These are phyloP conservation scores for Saccharomycopsis fodiens DNA, from an alignment of 805 yeast genomes.

Conservation along the genomic window DNA sequence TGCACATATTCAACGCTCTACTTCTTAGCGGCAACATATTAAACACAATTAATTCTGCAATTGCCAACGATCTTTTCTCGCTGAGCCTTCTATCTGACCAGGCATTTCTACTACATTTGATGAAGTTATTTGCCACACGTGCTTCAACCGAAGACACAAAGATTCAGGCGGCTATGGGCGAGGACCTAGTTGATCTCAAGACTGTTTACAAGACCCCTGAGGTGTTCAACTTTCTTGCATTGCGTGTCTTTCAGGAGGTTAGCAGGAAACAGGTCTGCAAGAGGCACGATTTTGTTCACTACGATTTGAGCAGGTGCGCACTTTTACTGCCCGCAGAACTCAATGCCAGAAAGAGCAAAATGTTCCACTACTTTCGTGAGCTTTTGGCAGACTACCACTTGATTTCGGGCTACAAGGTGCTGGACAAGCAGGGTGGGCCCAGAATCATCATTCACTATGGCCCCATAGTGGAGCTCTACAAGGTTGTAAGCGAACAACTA, in stretches of 20 bases:
- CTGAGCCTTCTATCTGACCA: too few relatives aligned
- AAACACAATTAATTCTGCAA: too few relatives aligned
- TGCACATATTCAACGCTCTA: too few relatives aligned
- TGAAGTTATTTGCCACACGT: background rate
- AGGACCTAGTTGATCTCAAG: background rate
- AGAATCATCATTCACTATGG: background rate
- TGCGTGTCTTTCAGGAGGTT: background rate
- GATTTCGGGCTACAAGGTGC: conserved; percentile 13
- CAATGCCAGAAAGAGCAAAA: background rate
- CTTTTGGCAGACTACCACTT: conserved; percentile 4
- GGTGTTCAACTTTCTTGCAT: background rate
- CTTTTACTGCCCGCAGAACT: background rate
- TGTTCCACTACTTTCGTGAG: conserved; percentile 9
- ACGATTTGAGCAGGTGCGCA: background rate
- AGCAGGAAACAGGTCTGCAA: too few relatives aligned
- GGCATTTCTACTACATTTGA: background rate
- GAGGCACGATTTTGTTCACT: too few relatives aligned
- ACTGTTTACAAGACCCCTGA: background rate
- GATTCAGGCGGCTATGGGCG: background rate
- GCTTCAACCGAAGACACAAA: background rate
- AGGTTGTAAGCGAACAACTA: too few relatives aligned
- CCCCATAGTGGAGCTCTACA: too few relatives aligned
- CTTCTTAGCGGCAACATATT: too few relatives aligned
- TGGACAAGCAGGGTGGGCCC: conserved; percentile 11
- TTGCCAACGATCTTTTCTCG: too few relatives aligned